These are phyloP conservation scores for Pichia membranifaciens DNA, from an alignment of 805 yeast species.

Conservation along the genomic window DNA sequence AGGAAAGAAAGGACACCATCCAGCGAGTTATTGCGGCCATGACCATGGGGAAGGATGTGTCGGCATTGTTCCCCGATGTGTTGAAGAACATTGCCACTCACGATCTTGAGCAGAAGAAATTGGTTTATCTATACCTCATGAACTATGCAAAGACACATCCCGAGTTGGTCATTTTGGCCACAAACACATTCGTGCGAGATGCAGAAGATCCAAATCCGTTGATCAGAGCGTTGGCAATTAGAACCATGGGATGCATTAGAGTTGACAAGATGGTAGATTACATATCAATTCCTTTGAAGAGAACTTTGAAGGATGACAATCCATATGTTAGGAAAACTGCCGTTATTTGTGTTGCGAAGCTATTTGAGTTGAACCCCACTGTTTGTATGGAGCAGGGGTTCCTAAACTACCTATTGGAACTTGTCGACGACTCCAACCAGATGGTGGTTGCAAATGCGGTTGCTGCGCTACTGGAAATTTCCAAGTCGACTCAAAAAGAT, in stretches of 20 bases:
- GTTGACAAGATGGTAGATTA: conserved; percentile 95
- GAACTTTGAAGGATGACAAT: conserved; percentile 84
- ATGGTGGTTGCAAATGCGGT: conserved; percentile 97
- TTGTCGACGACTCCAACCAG: conserved; percentile 85
- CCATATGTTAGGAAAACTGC: conserved; percentile 98
- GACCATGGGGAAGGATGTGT: conserved; percentile 97
- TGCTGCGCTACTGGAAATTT: conserved; percentile 76
- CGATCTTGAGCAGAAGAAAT: conserved; percentile 92
- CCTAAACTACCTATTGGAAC: conserved; percentile 53
- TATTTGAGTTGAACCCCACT: conserved; percentile 77
- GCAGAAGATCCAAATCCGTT: conserved; percentile 96
- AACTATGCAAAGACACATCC: conserved; percentile 97
- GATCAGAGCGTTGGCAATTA: conserved; percentile 89
- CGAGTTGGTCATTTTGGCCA: conserved; percentile 91
- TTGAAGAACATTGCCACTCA: conserved; percentile 94
- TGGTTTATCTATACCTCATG: conserved; percentile 92
- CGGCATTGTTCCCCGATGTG: conserved; percentile 91
- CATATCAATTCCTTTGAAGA: conserved; percentile 80
- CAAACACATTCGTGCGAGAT: conserved; percentile 92
- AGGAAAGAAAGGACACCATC: conserved; percentile 92
- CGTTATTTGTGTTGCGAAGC: conserved; percentile 92
- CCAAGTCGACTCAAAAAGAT: conserved; percentile 24
- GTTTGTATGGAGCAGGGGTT: conserved; percentile 87
- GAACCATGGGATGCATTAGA: conserved; percentile 98
- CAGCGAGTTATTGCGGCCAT: conserved; percentile 95